Percentiles rank a stretch among this genome's conserved stretches.
phyloP scores from a whole-genome alignment of 352 stramenopile species.

The Phytophthora macrochlamydospora region DNA sequence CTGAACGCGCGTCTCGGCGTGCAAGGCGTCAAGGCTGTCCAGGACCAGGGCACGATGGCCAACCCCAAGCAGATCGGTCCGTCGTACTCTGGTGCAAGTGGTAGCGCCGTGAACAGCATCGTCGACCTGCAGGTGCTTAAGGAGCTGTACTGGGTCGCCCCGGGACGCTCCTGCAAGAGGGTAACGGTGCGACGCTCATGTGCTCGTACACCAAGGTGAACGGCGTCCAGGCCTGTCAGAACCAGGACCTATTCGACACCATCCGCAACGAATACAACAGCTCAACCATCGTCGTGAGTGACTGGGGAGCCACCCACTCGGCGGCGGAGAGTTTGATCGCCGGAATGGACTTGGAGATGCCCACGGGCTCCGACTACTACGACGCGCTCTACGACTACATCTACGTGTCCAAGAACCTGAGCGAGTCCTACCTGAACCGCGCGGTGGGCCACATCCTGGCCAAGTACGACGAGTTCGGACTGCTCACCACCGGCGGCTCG shows the following conservation, averaged over 20 bases:
- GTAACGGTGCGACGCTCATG: conserved; percentile 39
- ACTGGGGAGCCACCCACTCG: conserved; percentile 36
- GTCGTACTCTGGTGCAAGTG: conserved; percentile 30
- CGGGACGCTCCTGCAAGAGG: conserved; percentile 33
- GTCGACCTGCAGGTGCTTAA: conserved; percentile 35
- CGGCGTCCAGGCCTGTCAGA: conserved; percentile 33
- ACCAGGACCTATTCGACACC: conserved; percentile 36
- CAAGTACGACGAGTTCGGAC: conserved; percentile 41
- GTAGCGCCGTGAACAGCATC: conserved; percentile 26
- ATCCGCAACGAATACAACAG: conserved; percentile 40
- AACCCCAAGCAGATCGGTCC: conserved; percentile 39
- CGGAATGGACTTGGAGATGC: conserved; percentile 40
- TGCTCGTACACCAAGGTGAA: conserved; percentile 41
- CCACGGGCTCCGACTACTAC: conserved; percentile 33
- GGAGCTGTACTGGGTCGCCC: conserved; percentile 36
- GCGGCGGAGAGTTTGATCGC: conserved; percentile 35
- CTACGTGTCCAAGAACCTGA: conserved; percentile 38
- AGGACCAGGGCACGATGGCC: conserved; percentile 36
- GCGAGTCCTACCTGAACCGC: conserved; percentile 39
- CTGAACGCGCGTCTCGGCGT: conserved; percentile 34
- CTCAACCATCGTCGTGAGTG: conserved; percentile 35
- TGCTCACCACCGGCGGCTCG: conserved; percentile 31
- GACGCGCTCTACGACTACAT: conserved; percentile 41
- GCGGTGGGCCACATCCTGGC: conserved; percentile 33
- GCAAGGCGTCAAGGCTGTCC: conserved; percentile 26